phyloP scores from a whole-genome alignment of 306 rosid genomes.

The Pterocarpus macrocarpus region DNA sequence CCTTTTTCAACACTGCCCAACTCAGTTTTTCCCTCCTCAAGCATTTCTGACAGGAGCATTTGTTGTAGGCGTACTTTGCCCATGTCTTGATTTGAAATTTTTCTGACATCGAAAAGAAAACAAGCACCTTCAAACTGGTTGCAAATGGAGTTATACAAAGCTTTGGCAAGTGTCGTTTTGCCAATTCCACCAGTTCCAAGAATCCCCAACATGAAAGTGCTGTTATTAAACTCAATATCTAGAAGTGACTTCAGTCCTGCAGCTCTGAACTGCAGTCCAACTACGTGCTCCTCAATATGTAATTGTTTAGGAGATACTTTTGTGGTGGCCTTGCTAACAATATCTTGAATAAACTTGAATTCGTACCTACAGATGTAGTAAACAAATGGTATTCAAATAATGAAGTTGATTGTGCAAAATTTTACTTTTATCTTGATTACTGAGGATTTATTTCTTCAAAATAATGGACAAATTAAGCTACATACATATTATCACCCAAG shows the following conservation, averaged over 20 bases:
- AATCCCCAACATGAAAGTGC: constrained; percentile 38
- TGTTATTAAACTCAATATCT: not conserved
- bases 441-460: too few species aligned
- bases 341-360: not conserved
- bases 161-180: constrained; percentile 41
- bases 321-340: not conserved
- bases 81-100: not conserved
- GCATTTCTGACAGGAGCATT: constrained; percentile 12
- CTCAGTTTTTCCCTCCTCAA: not conserved
- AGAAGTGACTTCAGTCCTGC: constrained; percentile 5
- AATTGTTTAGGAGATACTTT: not conserved
- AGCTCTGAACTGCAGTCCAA: not conserved
- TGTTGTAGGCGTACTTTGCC: constrained; percentile 18
- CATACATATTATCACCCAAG: not conserved
- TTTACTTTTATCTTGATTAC: not conserved
- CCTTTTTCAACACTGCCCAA: constrained; percentile 19
- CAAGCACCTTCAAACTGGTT: constrained; percentile 33
- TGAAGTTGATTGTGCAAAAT: not conserved
- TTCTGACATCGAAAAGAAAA: constrained; percentile 27
- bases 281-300: not conserved
- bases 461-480: too few species aligned
- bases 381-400: not conserved
- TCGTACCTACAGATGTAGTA: not conserved
- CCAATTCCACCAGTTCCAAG: constrained; percentile 31
- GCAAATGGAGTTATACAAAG: constrained; percentile 31